A percentile compares a stretch with the other conserved stretches of the same genome.
Evolutionary conservation across 306 rosid genomes (phyloP).

Genomic region (Quercus aquifolioides): DNA sequence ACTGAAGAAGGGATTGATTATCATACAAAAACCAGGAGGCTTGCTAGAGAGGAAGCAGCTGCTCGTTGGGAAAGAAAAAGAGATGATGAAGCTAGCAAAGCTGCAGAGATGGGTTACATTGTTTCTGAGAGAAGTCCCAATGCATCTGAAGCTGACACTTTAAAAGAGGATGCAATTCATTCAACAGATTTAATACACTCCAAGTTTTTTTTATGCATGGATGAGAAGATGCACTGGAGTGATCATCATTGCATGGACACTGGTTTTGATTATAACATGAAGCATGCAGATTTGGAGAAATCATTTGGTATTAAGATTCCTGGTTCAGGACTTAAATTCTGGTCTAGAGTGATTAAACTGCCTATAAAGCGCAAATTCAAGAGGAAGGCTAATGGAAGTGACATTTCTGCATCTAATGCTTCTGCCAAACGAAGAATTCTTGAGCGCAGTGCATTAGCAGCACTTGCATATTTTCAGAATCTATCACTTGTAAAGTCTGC

Average conservation of each 20-base stretch:
- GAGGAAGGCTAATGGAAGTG: slow-evolving; percentile 61
- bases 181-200: slow-evolving; percentile 25
- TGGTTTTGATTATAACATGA: slow-evolving; percentile 69
- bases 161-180: slow-evolving; percentile 35
- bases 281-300: slow-evolving; percentile 83
- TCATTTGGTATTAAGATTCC: slow-evolving; percentile 68
- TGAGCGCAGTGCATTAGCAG: slow-evolving; percentile 63
- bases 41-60: slow-evolving; percentile 67
- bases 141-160: slow-evolving; percentile 34
- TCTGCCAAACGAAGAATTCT: slow-evolving; percentile 67
- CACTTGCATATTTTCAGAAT: slow-evolving; percentile 54
- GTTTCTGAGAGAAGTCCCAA: slow-evolving; percentile 44
- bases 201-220: slow-evolving; percentile 52
- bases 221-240: slow-evolving; percentile 55
- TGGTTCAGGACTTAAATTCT: slow-evolving; percentile 58
- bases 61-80: slow-evolving; percentile 47
- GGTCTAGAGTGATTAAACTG: slow-evolving; percentile 56
- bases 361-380: slow-evolving; percentile 46
- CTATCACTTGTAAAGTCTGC: slow-evolving; percentile 39
- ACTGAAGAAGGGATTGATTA: slow-evolving; percentile 76
- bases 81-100: slow-evolving; percentile 65
- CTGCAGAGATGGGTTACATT: slow-evolving; percentile 77
- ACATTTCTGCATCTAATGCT: slow-evolving; percentile 39
- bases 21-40: slow-evolving; percentile 66
- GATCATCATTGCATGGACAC: slow-evolving; percentile 75